Evolutionary conservation across 352 stramenopile species (phyloP).

Genomic region (Phytophthora macrochlamydospora): DNA sequence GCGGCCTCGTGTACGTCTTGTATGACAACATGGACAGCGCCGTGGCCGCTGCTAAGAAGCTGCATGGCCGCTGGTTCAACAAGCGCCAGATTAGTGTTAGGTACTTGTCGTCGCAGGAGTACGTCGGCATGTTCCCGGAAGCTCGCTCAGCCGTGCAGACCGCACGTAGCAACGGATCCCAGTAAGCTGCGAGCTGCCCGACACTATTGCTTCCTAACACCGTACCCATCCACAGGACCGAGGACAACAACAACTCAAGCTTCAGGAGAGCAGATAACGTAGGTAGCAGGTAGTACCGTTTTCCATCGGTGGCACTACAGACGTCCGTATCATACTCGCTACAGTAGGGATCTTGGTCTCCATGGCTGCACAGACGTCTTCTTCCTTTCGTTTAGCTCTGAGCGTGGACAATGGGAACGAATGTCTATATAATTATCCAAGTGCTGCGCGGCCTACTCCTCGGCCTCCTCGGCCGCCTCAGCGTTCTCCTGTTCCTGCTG

Average conservation of each 20-base stretch:
- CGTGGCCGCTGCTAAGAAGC: constrained; percentile 65
- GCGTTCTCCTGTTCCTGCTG: constrained; percentile 28
- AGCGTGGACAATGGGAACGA: constrained; percentile 11
- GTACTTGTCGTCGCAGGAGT: constrained; percentile 87
- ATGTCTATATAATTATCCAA: constrained; percentile 29
- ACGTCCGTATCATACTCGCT: constrained; percentile 20
- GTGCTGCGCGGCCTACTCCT: constrained; percentile 17
- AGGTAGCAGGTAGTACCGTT: constrained; percentile 1
- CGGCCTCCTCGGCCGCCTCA: constrained; percentile 34
- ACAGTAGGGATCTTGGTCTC: constrained; percentile 10
- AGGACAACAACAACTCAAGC: constrained; percentile 2
- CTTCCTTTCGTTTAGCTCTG: constrained; percentile 37
- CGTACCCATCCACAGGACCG: constrained; percentile 29
- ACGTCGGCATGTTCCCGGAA: constrained; percentile 89
- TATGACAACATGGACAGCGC: constrained; percentile 69
- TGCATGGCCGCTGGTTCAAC: constrained; percentile 92
- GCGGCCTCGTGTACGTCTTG: constrained; percentile 88
- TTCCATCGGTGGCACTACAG: constrained; percentile 8
- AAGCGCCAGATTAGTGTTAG: constrained; percentile 89
- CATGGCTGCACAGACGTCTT: constrained; percentile 23
- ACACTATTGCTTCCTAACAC: constrained; percentile 24
- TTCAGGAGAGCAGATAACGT: background rate
- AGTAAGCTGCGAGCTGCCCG: constrained; percentile 29
- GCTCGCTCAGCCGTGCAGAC: constrained; percentile 72
- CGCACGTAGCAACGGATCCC: constrained; percentile 42